Evolutionary conservation across 2,329 filamentous ascomycete genomes (phyloP), one percentile per base, ranked within the genome.

Genomic region (Aspergillus sp.): DNA sequence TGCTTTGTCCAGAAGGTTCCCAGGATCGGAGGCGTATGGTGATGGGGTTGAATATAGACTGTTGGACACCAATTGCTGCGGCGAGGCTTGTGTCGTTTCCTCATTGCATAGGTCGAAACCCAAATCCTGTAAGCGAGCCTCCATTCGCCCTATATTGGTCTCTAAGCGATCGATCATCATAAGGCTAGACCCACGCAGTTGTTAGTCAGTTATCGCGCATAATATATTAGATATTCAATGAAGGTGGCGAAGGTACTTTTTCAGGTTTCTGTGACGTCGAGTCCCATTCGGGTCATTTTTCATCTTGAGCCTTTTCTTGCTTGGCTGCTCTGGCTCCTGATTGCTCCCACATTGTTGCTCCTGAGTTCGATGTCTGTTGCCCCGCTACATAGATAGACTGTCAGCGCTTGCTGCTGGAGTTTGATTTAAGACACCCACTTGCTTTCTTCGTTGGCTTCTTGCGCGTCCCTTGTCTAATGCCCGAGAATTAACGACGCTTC

Each of bases 121-220:
- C 12, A 64, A 43, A 12, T 45, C 55, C 9, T 59, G 53, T 39
- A 64, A 40, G 9, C 49, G 62, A 37, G 55, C 49, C 21, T 64
- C 62, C 53, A 64, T 55, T 11, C 60, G 50, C 48, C 60, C 60
- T 21, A 64, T 60, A 17, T 57, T 62, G 8, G 57, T 52, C 50
- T 64, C 62, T 23, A 64, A 51, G 27, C 61, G 60, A 23, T 62
- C 58, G 35, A 64, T 59, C 62, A 64, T 62, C 40, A 52, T 54
- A n/a, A 57, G 61, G 31, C 58, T 62, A 52, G 27, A 27, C 9
- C 27, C 27, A 31, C 4, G 31, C 25, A 11, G n/a, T 15, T 17
- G 49, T 45, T 11, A 50, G n/a, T 56, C 12, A 58, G 48, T 41
- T n/a, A 14, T 7, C 15, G 37, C 35, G 33, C 19, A n/a, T 5